A percentile compares a stretch with the other conserved stretches of the same genome.
These are phyloP conservation scores for Phytophthora nicotianae DNA, from an alignment of 352 stramenopile species.

Conservation along the genomic window DNA sequence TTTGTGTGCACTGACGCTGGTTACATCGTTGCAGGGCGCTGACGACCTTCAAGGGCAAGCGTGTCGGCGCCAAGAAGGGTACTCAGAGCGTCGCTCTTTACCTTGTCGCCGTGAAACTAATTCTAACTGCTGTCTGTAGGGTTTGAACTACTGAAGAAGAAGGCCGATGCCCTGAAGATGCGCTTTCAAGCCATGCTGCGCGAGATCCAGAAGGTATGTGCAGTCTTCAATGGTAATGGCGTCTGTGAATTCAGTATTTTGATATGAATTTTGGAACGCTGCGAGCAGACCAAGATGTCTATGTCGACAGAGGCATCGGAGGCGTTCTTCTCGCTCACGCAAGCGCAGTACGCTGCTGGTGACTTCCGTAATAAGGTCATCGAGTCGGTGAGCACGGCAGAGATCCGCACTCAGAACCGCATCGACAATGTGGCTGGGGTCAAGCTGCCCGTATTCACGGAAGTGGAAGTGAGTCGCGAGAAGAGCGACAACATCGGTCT, in stretches of 20 bases:
- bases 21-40: slow-evolving; percentile 60
- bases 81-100: neutral
- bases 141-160: slow-evolving; percentile 95
- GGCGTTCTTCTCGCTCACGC: slow-evolving; percentile 98
- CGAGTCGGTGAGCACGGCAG: slow-evolving; percentile 95
- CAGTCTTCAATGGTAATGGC: neutral
- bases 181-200: slow-evolving; percentile 90
- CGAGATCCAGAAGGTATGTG: slow-evolving; percentile 82
- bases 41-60: slow-evolving; percentile 86
- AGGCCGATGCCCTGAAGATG: slow-evolving; percentile 99
- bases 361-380: slow-evolving; percentile 98
- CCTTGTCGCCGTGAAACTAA: neutral
- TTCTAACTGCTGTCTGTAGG: slow-evolving; percentile 34
- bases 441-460: slow-evolving; percentile 98
- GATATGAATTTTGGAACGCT: neutral
- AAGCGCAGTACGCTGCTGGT: slow-evolving; percentile 98
- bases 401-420: slow-evolving; percentile 95
- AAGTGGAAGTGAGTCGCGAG: slow-evolving; percentile 94
- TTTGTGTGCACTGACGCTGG: slow-evolving; percentile 9
- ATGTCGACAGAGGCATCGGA: slow-evolving; percentile 91
- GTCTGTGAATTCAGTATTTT: neutral
- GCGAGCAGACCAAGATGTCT: slow-evolving; percentile 78
- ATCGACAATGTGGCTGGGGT: slow-evolving; percentile 99
- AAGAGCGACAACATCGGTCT: slow-evolving; percentile 96
- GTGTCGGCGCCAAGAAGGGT: slow-evolving; percentile 89